phyloP scores from a whole-genome alignment of 1,139 yeast species.

The Pichia cactophila region DNA sequence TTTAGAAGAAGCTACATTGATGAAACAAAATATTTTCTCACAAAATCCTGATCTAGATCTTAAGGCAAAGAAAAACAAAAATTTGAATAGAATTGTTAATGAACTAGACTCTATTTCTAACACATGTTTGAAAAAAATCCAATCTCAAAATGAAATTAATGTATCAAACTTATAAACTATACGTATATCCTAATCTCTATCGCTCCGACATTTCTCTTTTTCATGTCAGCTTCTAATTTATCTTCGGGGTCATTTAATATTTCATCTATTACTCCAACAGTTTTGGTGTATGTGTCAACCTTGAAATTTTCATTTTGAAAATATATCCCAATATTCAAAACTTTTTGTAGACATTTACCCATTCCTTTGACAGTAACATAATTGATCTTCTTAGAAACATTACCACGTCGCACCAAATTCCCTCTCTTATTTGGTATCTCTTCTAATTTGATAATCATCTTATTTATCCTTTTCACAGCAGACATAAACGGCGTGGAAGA shows the following conservation, averaged over 20 bases:
- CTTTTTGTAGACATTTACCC: conserved; percentile 58
- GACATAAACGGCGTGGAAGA: conserved; percentile 55
- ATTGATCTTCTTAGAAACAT: conserved; percentile 31
- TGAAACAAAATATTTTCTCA: conserved; percentile 28
- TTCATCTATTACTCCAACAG: conserved; percentile 59
- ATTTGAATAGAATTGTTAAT: conserved; percentile 38
- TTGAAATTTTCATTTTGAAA: conserved; percentile 41
- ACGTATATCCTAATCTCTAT: conserved; percentile 43
- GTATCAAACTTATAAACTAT: conserved; percentile 13
- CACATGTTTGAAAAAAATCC: conserved; percentile 30
- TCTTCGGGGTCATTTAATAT: conserved; percentile 26
- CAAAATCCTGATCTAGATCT: conserved; percentile 18
- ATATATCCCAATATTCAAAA: conserved; percentile 44
- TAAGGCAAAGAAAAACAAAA: conserved; percentile 23
- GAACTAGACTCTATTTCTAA: conserved; percentile 40
- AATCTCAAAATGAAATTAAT: conserved; percentile 12
- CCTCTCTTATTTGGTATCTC: conserved; percentile 22
- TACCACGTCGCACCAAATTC: conserved; percentile 22
- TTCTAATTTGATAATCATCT: conserved; percentile 34
- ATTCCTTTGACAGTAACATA: conserved; percentile 54
- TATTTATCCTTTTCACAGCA: conserved; percentile 50
- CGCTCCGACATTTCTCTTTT: conserved; percentile 50
- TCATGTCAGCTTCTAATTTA: conserved; percentile 32
- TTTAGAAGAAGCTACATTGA: conserved; percentile 31
- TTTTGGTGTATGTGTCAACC: conserved; percentile 51